Base-by-base conservation (phyloP, 2,329 filamentous ascomycete species). In the Helotiales sp. region DNA sequence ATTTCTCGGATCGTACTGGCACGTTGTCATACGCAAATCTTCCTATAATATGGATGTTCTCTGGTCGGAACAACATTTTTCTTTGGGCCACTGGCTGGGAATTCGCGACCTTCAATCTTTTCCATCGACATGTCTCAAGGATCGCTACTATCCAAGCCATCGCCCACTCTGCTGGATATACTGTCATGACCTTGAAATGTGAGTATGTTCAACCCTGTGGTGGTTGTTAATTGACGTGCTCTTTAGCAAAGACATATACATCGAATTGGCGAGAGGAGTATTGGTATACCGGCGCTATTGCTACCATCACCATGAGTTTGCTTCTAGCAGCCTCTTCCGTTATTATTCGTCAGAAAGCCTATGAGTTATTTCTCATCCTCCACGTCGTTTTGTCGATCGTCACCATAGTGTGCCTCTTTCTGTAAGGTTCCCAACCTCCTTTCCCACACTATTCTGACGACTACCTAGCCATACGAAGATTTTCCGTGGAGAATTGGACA, bases 1-100 rank as follows among this genome's bases (percentile, higher is more conserved):
- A 85, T 55, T 75, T 84, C 0, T 81, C 83, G 0, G 85, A 88
- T 59, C 79, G 87, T 9, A 86, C 85, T 0, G 86, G 86, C 0
- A 80, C 86, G 30, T 77, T 90, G 24, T 81, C 84, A 0, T 82
- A 86, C 63, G 82, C 81, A 3, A 87, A 87, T 61, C 77, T 89
- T 6, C 83, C 85, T 0, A 66, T 87, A 2, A 73, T 89, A 0
- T 89, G 85, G 85, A 70, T 89, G 0, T 89, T 90, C 62, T 83
- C 81, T 0, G 82, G 83, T 67, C 77, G 87, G 9, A 90, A 90
- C 60, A 88, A 90, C 52, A 66, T 85, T 0, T 76, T 89, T 15
- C 74, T 88, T 54, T 87, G 83, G 83, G 68, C 85, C 0, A 89
- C 87, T 0, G 86, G 86, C 0, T 90, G 87, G 86, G 84, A 82